phyloP scores from a whole-genome alignment of 1,139 yeast genomes.

The Pichia sp. region DNA sequence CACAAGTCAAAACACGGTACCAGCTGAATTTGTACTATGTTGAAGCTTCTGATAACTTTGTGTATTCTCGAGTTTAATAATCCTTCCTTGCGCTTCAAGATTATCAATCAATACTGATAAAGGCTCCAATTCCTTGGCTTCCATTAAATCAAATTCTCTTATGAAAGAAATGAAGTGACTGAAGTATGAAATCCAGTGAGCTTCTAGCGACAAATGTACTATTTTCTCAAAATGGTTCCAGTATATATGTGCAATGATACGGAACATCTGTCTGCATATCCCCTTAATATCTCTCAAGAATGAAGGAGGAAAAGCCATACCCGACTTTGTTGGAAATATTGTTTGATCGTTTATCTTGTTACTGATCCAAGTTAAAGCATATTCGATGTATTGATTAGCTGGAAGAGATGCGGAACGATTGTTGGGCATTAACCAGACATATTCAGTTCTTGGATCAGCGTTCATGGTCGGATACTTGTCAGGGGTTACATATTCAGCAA shows the following conservation, averaged over 20 bases:
- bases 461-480: slow-evolving; percentile 91
- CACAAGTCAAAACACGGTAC: slow-evolving; percentile 12
- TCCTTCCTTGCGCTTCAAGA: slow-evolving; percentile 83
- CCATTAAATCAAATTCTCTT: slow-evolving; percentile 78
- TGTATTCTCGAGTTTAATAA: slow-evolving; percentile 31
- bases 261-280: slow-evolving; percentile 85
- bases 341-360: slow-evolving; percentile 84
- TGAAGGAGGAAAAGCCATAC: slow-evolving; percentile 89
- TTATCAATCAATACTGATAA: slow-evolving; percentile 69
- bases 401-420: slow-evolving; percentile 81
- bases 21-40: not conserved
- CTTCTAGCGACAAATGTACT: slow-evolving; percentile 84
- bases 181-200: slow-evolving; percentile 97
- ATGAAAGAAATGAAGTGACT: slow-evolving; percentile 91
- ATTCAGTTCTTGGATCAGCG: slow-evolving; percentile 90
- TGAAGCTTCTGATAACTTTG: slow-evolving; percentile 5
- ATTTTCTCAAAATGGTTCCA: slow-evolving; percentile 92
- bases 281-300: slow-evolving; percentile 80
- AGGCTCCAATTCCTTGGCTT: slow-evolving; percentile 75
- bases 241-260: slow-evolving; percentile 95
- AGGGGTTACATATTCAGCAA: slow-evolving; percentile 84
- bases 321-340: slow-evolving; percentile 86
- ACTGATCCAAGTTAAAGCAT: slow-evolving; percentile 86
- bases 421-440: slow-evolving; percentile 82
- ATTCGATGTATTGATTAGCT: slow-evolving; percentile 88